These are phyloP conservation scores for Selaginella moellendorffii DNA, from an alignment of 75 land plant species.

Conservation along the genomic window DNA sequence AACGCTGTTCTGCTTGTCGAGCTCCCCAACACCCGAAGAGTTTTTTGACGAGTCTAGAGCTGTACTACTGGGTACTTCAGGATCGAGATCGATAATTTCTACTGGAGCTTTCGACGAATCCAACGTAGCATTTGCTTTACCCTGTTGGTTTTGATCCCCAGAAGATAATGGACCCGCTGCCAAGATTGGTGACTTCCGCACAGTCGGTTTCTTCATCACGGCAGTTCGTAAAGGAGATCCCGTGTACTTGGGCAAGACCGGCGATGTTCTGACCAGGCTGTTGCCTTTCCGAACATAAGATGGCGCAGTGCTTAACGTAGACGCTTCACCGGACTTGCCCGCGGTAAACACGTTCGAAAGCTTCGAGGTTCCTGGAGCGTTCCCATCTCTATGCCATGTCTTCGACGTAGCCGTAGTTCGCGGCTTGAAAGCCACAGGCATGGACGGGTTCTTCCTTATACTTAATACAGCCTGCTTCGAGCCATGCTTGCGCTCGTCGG, in stretches of 20 bases:
- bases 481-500: no score
- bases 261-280: conserved; percentile 42
- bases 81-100: no score
- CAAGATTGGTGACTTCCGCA: neutral
- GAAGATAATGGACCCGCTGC: neutral
- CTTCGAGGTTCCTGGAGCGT: neutral
- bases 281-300: conserved; percentile 83
- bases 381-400: conserved; percentile 4
- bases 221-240: neutral
- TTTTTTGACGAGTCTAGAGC: no score
- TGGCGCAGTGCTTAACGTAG: neutral
- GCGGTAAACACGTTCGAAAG: neutral
- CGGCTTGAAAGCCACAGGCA: conserved; percentile 1
- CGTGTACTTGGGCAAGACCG: conserved; percentile 2
- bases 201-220: conserved; percentile 8
- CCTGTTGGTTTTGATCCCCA: neutral
- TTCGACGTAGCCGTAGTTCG: neutral
- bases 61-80: no score
- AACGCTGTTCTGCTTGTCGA: no score
- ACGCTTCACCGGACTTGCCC: neutral
- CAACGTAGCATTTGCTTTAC: conserved; percentile 11
- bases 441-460: neutral
- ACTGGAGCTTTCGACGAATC: conserved; percentile 48
- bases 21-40: no score
- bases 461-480: neutral